phyloP scores from a whole-genome alignment of 176 grass and related monocot species.

The Aechmea fasciata region DNA sequence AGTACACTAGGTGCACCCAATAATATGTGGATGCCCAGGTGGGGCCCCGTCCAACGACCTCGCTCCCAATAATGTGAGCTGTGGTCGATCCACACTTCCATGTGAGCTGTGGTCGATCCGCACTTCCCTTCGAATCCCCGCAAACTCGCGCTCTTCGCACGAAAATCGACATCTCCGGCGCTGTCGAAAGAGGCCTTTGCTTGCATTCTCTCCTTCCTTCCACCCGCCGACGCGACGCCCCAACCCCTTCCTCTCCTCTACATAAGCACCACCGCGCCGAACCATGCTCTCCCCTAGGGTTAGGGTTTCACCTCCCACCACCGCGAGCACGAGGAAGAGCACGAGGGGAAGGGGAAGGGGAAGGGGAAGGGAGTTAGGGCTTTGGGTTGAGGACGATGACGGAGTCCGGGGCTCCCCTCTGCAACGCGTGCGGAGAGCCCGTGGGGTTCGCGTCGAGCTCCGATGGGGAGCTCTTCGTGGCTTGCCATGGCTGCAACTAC shows the following conservation, averaged over 20 bases:
- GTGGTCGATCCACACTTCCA: constrained; percentile 36
- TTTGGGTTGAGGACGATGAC: constrained; percentile 11
- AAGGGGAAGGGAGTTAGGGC: neutral
- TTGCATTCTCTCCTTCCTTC: constrained; percentile 95
- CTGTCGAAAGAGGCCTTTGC: constrained; percentile 47
- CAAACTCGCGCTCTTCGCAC: constrained; percentile 28
- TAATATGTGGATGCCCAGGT: too few relatives aligned
- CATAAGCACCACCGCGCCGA: constrained; percentile 29
- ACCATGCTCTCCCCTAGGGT: constrained; percentile 5
- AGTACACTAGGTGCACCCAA: too few relatives aligned
- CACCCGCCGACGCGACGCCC: constrained; percentile 66
- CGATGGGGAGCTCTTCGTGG: constrained; percentile 38
- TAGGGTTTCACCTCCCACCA: neutral
- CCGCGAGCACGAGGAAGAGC: constrained; percentile 4
- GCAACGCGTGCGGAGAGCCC: constrained; percentile 65
- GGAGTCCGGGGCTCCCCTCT: constrained; percentile 44
- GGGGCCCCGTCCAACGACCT: too few relatives aligned
- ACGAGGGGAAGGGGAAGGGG: constrained; percentile 24
- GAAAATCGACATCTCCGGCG: neutral
- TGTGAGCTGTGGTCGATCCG: constrained; percentile 17
- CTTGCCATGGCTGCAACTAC: constrained; percentile 76
- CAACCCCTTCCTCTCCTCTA: constrained; percentile 43
- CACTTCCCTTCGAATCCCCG: constrained; percentile 69
- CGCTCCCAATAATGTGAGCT: neutral
- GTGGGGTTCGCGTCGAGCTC: constrained; percentile 22